Base-by-base conservation (phyloP, 2,329 filamentous ascomycete genomes). In the Fusarium nisikadoi region DNA sequence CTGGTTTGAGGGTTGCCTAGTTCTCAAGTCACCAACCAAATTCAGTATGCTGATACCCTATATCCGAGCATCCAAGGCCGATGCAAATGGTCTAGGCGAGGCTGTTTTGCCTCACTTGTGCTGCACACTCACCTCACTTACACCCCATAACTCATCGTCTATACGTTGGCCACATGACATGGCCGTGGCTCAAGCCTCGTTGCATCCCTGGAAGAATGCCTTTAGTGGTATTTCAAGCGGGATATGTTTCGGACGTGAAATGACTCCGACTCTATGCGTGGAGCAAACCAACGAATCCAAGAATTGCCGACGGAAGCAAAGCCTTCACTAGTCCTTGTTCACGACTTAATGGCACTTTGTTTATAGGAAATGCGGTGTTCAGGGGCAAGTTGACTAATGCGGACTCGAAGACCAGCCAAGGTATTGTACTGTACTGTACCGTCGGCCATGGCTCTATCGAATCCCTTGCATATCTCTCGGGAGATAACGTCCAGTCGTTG, bases 301-400 rank as follows among this genome's bases (percentile, higher is more conserved):
- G 20, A 39, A 42, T 49, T 73, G 66, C 71, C 62, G 58, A 71
- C 33, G 33, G 36, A 61, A 57, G 50, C 25, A 54, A 49, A 52
- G 41, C 45, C 31, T 50, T 52, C 36, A 43, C 53, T n/a, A 36
- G 27, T 62, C 42, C 60, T 39, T 54, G 45, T 27, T 47, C 53
- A 56, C 62, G 54, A 58, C 29, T 56, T 39, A 56, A 73, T 67
- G 66, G 58, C 63, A 73, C 66, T 64, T 47, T 17, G 49, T 71
- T 62, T 29, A 46, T 56, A 57, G 58, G 47, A 56, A 43, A 68
- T 68, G 46, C 36, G 50, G 63, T 59, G 52, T 27, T 64, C 52
- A 73, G 67, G 71, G 70, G 62, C 42, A 47, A 23, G n/a, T 39
- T 46, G 41, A 62, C 54, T 61, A 45, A 55, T 67, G 55, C 38